These are phyloP conservation scores for Fusarium newnesense DNA, from an alignment of 2,329 filamentous ascomycete genomes.

Conservation along the genomic window DNA sequence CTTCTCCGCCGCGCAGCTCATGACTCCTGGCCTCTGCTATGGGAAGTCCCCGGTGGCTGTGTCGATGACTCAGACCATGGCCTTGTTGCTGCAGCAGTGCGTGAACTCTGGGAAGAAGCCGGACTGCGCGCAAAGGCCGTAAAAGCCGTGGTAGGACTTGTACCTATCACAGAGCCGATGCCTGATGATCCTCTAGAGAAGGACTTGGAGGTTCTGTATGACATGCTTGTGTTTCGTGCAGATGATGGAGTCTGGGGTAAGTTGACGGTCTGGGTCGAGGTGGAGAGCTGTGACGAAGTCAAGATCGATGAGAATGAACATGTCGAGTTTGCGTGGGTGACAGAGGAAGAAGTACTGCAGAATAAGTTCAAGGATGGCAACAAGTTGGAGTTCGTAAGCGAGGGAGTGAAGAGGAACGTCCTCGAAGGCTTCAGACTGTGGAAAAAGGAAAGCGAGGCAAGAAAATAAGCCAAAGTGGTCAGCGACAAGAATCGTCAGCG, in stretches of 20 bases:
- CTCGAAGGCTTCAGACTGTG: slow-evolving; percentile 49
- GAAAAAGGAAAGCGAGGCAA: slow-evolving; percentile 19
- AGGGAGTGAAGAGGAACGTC: slow-evolving; percentile 45
- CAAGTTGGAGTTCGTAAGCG: slow-evolving; percentile 48
- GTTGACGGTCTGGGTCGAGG: slow-evolving; percentile 45
- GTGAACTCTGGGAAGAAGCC: slow-evolving; percentile 61
- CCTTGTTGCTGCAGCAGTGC: slow-evolving; percentile 45
- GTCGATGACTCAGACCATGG: slow-evolving; percentile 36
- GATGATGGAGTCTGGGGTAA: slow-evolving; percentile 45
- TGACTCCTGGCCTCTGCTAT: slow-evolving; percentile 43
- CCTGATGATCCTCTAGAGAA: slow-evolving; percentile 24
- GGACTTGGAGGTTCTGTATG: slow-evolving; percentile 36
- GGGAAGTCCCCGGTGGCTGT: slow-evolving; percentile 42
- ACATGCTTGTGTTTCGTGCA: slow-evolving; percentile 41
- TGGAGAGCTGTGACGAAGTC: slow-evolving; percentile 40
- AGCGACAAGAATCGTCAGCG: neutral
- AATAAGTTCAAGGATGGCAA: slow-evolving; percentile 42
- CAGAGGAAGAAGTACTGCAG: slow-evolving; percentile 48
- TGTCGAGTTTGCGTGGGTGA: slow-evolving; percentile 52
- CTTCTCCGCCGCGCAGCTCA: slow-evolving; percentile 42
- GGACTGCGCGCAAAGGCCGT: slow-evolving; percentile 49
- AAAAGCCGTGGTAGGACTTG: slow-evolving; percentile 32
- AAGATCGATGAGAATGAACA: slow-evolving; percentile 52
- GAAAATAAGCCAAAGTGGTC: neutral
- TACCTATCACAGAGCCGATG: neutral